Base-by-base conservation (phyloP, 1,139 yeast genomes). In the Lodderomyces jiufengensis region DNA sequence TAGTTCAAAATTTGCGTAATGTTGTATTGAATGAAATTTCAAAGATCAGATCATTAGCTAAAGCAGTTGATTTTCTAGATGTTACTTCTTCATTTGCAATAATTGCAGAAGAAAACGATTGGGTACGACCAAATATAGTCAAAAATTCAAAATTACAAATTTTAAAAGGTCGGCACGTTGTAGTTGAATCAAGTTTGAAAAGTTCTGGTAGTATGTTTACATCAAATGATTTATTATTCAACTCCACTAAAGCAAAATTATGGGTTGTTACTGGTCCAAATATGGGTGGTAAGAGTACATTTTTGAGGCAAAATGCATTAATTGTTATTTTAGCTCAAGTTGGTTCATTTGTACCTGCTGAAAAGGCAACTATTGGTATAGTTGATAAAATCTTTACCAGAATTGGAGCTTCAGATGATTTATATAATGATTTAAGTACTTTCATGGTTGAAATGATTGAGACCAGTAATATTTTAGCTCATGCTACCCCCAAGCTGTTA, bases 361-460 rank as follows among this genome's bases (percentile, higher is more conserved):
- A 61, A 5, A 55, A 56, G 14, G 96, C 95, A 0, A 70, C 61
- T 11, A 61, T 92, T 14, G 95, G 96, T 0, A 57, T 87, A 5
- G 94, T 88, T 1, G 97, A 92, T 57, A 80, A 80, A 45, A 75
- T 92, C 2, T 90, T 86, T 52, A 87, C 96, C 25, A 68, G 98
- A 29, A 81, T 84, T 20, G 97, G 97, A 0, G 88, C 97, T 0
- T 86, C 94, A 0, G 98, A 92, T 58, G 95, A 90, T 51, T 64
- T 92, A 25, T 87, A 73, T 52, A 78, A 86, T 41, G 94, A 90
- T 46, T 72, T 88, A 59, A 85, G 95, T 45, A 90, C 98, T 0
- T 92, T 92, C 51, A 88, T 92, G 97, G 95, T 90, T 11, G 97
- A 92, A 50, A 90, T 92, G 97, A 76, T 86, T n/a, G 98, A 92